Percentiles rank a stretch among this genome's conserved stretches.
Evolutionary conservation across 129 eudicot species (phyloP).

Genomic region (Calendula officinalis): DNA sequence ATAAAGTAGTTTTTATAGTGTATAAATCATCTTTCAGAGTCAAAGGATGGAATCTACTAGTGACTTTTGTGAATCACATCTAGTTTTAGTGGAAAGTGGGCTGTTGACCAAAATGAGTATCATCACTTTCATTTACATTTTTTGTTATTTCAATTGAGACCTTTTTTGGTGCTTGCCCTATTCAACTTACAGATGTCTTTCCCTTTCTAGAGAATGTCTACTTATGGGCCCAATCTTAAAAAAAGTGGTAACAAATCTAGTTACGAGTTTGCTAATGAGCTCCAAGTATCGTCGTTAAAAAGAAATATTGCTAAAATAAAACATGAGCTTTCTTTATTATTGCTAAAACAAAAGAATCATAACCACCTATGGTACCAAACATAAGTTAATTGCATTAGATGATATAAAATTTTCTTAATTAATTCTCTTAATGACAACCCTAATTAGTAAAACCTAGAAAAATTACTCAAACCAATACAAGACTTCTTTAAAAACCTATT

Average conservation of each 20-base stretch:
- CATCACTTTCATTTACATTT: constrained; percentile 25
- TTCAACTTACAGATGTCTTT: constrained; percentile 20
- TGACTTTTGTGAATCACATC: constrained; percentile 22
- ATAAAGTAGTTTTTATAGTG: no score
- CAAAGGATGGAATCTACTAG: constrained; percentile 9
- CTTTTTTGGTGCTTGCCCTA: constrained; percentile 34
- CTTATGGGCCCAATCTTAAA: constrained; percentile 14
- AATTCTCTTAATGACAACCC: no score
- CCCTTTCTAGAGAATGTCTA: constrained; percentile 32
- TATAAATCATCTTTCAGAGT: neutral
- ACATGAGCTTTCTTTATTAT: no score
- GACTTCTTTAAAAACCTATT: no score
- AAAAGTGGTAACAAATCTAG: neutral
- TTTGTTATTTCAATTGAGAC: constrained; percentile 22
- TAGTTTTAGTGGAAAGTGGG: constrained; percentile 33
- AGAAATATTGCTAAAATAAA: no score
- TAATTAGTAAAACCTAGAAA: no score
- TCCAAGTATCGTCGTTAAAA: no score
- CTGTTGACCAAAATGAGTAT: constrained; percentile 27
- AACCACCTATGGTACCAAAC: no score
- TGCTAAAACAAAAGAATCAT: no score
- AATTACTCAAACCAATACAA: no score
- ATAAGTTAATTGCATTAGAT: no score
- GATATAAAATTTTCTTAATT: no score
- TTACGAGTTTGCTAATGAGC: neutral